Conservation (phyloP, 2,329 filamentous ascomycete genomes). For the Madurella fahalii region DNA sequence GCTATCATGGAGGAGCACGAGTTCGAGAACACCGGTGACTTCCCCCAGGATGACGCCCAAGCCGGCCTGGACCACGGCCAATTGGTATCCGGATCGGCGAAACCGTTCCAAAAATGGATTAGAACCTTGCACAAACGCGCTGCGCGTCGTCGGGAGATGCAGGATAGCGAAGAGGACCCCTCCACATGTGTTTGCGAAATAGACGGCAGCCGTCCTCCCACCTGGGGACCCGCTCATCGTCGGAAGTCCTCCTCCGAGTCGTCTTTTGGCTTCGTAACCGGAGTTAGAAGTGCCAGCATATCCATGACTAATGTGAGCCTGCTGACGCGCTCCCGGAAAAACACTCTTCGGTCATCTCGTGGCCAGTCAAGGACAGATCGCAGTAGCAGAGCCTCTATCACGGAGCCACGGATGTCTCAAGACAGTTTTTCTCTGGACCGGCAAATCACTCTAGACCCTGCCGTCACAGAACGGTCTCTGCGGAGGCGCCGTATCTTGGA, state of each 20-base stretch:
- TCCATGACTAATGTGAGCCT: slow-evolving; percentile 72
- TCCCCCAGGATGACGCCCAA: neutral
- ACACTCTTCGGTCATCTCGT: slow-evolving; percentile 50
- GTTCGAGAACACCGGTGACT: slow-evolving; percentile 16
- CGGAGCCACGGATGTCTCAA: slow-evolving; percentile 59
- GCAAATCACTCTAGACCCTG: slow-evolving; percentile 55
- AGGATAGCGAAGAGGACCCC: slow-evolving; percentile 23
- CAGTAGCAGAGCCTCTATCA: slow-evolving; percentile 59
- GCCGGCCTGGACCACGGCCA: neutral
- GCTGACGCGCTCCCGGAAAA: slow-evolving; percentile 55
- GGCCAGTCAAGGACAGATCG: slow-evolving; percentile 57
- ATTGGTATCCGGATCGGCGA: slow-evolving; percentile 18
- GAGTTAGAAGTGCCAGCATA: slow-evolving; percentile 74
- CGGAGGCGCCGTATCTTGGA: slow-evolving; percentile 77
- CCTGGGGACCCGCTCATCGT: slow-evolving; percentile 31
- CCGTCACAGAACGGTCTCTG: slow-evolving; percentile 65
- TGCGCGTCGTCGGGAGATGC: slow-evolving; percentile 35
- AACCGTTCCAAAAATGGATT: slow-evolving; percentile 70
- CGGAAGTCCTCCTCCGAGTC: slow-evolving; percentile 65
- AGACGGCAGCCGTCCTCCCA: slow-evolving; percentile 25
- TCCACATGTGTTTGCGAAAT: slow-evolving; percentile 34
- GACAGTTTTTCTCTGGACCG: slow-evolving; percentile 60
- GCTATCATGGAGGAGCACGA: slow-evolving; percentile 13
- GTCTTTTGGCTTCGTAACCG: slow-evolving; percentile 75
- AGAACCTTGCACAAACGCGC: slow-evolving; percentile 61